Percentiles rank a stretch among this genome's conserved stretches.
phyloP scores from a whole-genome alignment of 2,329 filamentous ascomycete species.

The Microsporum ferrugineum region DNA sequence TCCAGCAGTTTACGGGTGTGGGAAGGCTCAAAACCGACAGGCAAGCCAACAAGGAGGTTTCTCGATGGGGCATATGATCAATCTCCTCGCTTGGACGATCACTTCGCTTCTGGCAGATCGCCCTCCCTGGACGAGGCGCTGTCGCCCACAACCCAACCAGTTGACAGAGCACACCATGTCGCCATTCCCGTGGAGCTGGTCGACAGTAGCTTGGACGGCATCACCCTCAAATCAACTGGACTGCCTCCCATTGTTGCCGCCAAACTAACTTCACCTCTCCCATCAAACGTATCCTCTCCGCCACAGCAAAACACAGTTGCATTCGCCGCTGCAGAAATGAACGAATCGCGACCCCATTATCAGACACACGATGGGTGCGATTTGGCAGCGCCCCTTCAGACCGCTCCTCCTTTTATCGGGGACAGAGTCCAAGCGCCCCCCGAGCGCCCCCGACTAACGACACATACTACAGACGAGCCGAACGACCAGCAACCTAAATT shows the following conservation, averaged over 20 bases:
- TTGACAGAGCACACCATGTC: conserved; percentile 22
- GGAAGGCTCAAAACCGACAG: conserved; percentile 33
- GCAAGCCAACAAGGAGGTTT: conserved; percentile 35
- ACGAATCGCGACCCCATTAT: background rate
- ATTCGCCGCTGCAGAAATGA: conserved; percentile 14
- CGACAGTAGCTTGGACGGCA: conserved; percentile 37
- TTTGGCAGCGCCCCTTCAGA: background rate
- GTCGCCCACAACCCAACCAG: conserved; percentile 26
- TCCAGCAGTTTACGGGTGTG: conserved; percentile 27
- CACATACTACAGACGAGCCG: conserved; percentile 9
- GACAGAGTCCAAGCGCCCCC: background rate
- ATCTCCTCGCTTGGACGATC: conserved; percentile 20
- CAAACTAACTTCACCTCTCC: conserved; percentile 30
- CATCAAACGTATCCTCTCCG: conserved; percentile 17
- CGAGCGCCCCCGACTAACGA: background rate
- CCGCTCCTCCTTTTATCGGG: background rate
- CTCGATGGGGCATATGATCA: conserved; percentile 12
- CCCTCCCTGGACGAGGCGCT: conserved; percentile 32
- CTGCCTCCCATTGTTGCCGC: conserved; percentile 34
- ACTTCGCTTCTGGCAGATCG: conserved; percentile 21
- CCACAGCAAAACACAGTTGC: conserved; percentile 5
- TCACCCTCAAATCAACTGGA: conserved; percentile 37
- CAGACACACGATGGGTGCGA: background rate
- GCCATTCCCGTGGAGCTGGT: conserved; percentile 36
- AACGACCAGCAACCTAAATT: conserved; percentile 19